Evolutionary conservation across 2,329 filamentous ascomycete species (phyloP).

Genomic region (Grosmannia penicillata): DNA sequence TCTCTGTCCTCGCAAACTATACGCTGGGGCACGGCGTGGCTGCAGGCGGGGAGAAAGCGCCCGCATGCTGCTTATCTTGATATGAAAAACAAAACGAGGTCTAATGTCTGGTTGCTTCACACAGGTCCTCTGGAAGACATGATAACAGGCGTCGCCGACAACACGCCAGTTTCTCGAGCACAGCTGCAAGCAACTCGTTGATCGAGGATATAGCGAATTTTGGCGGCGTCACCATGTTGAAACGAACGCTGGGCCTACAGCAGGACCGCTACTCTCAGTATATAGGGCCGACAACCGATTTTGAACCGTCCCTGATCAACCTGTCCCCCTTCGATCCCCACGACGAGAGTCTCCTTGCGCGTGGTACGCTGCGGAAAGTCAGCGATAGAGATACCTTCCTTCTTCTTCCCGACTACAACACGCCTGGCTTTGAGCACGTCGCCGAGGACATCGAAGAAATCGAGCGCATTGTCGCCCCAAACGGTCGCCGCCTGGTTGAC

Average conservation of each 20-base stretch:
- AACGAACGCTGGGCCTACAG: conserved; percentile 61
- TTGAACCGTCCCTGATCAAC: conserved; percentile 71
- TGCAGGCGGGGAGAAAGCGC: too few species aligned
- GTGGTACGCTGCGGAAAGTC: conserved; percentile 58
- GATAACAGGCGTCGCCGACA: conserved; percentile 38
- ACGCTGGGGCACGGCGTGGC: too few species aligned
- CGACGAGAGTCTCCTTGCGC: conserved; percentile 61
- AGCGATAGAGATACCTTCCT: conserved; percentile 67
- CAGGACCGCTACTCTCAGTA: conserved; percentile 68
- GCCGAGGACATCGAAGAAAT: conserved; percentile 48
- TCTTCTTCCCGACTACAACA: conserved; percentile 60
- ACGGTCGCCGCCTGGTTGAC: conserved; percentile 48
- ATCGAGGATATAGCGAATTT: conserved; percentile 59
- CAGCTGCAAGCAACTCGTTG: conserved; percentile 45
- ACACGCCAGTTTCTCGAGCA: conserved; percentile 45
- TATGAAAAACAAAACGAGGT: conserved; percentile 5
- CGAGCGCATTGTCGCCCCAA: conserved; percentile 51
- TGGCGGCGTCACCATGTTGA: conserved; percentile 49
- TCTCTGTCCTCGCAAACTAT: too few species aligned
- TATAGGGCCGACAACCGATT: conserved; percentile 69
- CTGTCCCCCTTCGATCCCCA: conserved; percentile 67
- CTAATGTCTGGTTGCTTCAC: conserved; percentile 36
- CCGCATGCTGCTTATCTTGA: too few species aligned
- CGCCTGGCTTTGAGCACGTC: conserved; percentile 57
- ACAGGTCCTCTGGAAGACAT: conserved; percentile 41